Evolutionary conservation across 139 green algal species (phyloP), one percentile per base, ranked within the genome.

Genomic region (Picochlorum sp.): DNA sequence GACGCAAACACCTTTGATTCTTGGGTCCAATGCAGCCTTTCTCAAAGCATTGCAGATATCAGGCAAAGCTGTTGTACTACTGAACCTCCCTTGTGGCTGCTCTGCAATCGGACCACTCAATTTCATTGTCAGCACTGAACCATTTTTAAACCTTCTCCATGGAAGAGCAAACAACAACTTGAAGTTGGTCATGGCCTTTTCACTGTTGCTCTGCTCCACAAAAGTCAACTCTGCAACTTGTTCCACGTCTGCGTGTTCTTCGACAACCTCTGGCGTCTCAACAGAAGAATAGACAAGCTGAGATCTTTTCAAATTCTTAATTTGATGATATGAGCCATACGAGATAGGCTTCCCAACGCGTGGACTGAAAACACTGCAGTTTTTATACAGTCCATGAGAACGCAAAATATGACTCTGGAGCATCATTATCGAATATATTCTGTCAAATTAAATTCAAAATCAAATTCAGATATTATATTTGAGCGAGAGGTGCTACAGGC

Each of bases 21-120:
- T 78, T 0, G 91, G 91, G 71, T 97, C 91, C 18, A 84, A 65
- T 1, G 91, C 88, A 6, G 91, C 91, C 74, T 97, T 97, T 16
- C 69, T 66, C 57, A 97, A 76, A 11, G 78, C 76, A 18, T 83
- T 62, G 30, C 69, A 86, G 14, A 95, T 67, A 30, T 79, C 69
- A 0, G 90, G 85, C 64, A 95, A 60, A 32, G 65, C 67, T 21
- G 60, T 18, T 20, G 65, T 61, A 38, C 57, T 55, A 13, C 70
- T 74, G 50, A 92, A 89, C 34, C 66, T 66, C 34, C 16, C 58
- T 49, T 73, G 49, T 49, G 67, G 65, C 63, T 81, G 57, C 44
- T 86, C 83, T 8, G 66, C 57, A 47, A 86, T 82, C 9, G 65
- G 51, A 9, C 84, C 84, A n/a, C 68, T 61, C 18, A 86, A 16